Evolutionary conservation across 192 early-diverging fungal genomes (phyloP), one percentile per base, ranked within the genome.

Genomic region (Entomortierella parvispora): DNA sequence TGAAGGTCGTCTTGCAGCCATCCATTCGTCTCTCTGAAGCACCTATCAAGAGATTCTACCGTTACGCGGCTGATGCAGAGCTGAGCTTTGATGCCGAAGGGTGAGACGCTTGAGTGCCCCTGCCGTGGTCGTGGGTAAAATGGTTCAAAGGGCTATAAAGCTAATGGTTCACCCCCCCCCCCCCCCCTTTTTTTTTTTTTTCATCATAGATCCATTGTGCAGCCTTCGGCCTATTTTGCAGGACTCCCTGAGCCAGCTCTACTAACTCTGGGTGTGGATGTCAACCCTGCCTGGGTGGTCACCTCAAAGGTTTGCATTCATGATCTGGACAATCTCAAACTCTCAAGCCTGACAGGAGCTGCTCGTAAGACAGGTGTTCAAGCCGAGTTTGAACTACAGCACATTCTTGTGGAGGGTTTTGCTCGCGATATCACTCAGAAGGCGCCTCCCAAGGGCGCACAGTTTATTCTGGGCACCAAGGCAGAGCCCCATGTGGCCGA

Each of bases 371-470:
- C 70, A 2, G 88, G 87, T 17, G 90, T 96, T 1, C 84, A 89
- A 8, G 92, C 96, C 0, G 82, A 85, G 4, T 97, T 96, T 80
- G 84, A 87, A 58, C 82, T 99, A 2, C 85, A 88, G 47, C 86
- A 94, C 34, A 93, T 99, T 37, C 83, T 99, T 32, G 87, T 98
- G 6, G 96, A 99, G 81, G 92, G 97, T 0, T 96, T 98, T 64
- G 88, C 92, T 18, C 82, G 89, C 14, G 96, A 99, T 48, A 71
- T 83, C 2, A 80, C 80, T 20, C 82, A 69, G 14, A 86, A 86
- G 52, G 71, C 74, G n/a, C 94, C 97, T 4, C 96, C 96, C 48
- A 92, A 96, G 15, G 96, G 96, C 0, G 85, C 94, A 12, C 96
- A 99, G 76, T 93, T 97, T 46, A 84, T 91, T 22, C 89, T 99